phyloP scores from a whole-genome alignment of 176 grass and related monocot species.

The Poa pratensis region DNA sequence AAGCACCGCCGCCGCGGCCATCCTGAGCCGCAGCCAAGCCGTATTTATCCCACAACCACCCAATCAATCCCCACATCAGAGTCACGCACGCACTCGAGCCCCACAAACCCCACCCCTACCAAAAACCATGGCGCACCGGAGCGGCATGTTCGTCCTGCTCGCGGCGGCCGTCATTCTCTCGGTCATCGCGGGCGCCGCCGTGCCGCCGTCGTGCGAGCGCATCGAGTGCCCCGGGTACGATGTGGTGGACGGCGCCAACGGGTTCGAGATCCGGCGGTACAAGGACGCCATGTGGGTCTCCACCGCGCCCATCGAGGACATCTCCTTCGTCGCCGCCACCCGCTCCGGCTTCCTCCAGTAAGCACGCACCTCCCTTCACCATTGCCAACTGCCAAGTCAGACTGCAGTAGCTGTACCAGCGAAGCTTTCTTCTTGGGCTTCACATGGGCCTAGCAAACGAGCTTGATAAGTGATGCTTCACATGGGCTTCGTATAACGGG shows the following conservation, averaged over 20 bases:
- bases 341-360: conserved; percentile 78
- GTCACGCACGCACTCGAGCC: conserved; percentile 37
- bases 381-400: neutral
- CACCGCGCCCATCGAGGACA: conserved; percentile 77
- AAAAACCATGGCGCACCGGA: conserved; percentile 39
- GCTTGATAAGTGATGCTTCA: neutral
- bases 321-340: conserved; percentile 91
- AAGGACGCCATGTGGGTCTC: conserved; percentile 71
- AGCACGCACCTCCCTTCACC: neutral
- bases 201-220: conserved; percentile 82
- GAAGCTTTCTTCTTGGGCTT: conserved; percentile 18
- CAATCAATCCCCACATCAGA: conserved; percentile 18
- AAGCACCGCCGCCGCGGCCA: conserved; percentile 42
- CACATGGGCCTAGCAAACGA: neutral
- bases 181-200: neutral
- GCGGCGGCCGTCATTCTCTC: neutral
- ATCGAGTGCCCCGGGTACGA: conserved; percentile 96
- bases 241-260: conserved; percentile 83
- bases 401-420: neutral
- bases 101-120: conserved; percentile 9
- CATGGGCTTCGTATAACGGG: neutral
- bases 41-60: conserved; percentile 36
- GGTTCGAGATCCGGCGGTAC: conserved; percentile 93
- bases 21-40: conserved; percentile 23
- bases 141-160: conserved; percentile 25